Evolutionary conservation across 2,329 filamentous ascomycete genomes (phyloP).

Genomic region (Tolypocladium inflatum): DNA sequence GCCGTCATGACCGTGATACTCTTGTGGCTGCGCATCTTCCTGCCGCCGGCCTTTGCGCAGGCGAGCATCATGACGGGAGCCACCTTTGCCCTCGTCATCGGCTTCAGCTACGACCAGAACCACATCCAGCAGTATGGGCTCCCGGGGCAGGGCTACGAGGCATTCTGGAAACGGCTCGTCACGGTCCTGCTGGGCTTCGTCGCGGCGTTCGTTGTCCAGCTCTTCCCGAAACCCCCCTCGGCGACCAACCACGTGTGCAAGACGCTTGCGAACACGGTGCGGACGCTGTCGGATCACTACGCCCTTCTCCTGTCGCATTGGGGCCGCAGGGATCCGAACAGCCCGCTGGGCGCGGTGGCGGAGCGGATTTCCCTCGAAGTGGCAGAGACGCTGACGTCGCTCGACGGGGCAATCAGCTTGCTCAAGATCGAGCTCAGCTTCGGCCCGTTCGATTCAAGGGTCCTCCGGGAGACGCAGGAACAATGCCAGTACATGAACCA

Average conservation of each 20-base stretch:
- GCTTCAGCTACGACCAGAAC: conserved; percentile 35
- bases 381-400: conserved; percentile 14
- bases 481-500: conserved; percentile 24
- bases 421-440: conserved; percentile 20
- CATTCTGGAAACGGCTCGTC: conserved; percentile 37
- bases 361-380: conserved; percentile 19
- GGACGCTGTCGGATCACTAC: conserved; percentile 36
- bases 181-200: conserved; percentile 34
- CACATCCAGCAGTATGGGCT: conserved; percentile 33
- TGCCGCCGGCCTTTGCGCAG: conserved; percentile 16
- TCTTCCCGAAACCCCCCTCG: conserved; percentile 36
- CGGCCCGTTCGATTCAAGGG: conserved; percentile 19
- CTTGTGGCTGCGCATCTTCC: conserved; percentile 25
- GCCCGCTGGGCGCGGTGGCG: conserved; percentile 19
- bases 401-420: conserved; percentile 15
- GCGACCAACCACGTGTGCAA: conserved; percentile 33
- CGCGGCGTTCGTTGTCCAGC: conserved; percentile 32
- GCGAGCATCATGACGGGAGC: conserved; percentile 21
- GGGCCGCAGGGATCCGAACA: conserved; percentile 18
- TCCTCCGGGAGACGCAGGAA: conserved; percentile 17
- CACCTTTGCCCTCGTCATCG: conserved; percentile 33
- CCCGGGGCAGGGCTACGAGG: conserved; percentile 34
- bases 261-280: conserved; percentile 31
- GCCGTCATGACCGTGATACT: conserved; percentile 24
- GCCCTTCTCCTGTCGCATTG: conserved; percentile 36